Conservation (phyloP, 1,284 basidiomycete genomes). For the Irpex sp. region DNA sequence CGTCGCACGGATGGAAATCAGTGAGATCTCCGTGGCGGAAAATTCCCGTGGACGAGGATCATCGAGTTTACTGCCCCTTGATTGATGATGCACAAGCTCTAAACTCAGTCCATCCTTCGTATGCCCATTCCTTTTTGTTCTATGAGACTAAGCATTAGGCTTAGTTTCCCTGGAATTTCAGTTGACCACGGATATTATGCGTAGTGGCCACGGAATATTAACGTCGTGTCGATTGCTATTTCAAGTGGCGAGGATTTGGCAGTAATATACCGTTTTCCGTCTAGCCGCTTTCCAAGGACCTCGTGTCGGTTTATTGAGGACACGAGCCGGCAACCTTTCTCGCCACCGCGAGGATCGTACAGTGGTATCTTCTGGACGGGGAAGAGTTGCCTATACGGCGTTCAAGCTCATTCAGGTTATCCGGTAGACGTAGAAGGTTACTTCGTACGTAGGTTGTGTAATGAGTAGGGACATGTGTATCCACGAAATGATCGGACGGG, state of each 20-base stretch:
- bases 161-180: not conserved
- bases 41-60: not conserved
- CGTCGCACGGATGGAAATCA: not conserved
- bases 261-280: too few relatives aligned
- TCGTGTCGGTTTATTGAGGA: not conserved
- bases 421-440: not conserved
- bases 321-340: not conserved
- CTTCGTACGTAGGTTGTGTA: not conserved
- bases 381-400: too few relatives aligned
- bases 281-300: not conserved
- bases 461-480: slow-evolving; percentile 2
- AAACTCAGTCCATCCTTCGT: not conserved
- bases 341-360: too few relatives aligned
- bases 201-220: not conserved
- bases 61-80: not conserved
- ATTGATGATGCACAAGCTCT: not conserved
- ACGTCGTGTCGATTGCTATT: not conserved
- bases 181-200: too few relatives aligned
- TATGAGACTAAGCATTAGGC: not conserved
- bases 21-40: not conserved
- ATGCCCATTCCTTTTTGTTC: not conserved
- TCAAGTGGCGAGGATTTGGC: not conserved
- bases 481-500: slow-evolving; percentile 1
- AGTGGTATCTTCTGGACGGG: too few relatives aligned
- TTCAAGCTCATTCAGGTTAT: too few relatives aligned